Evolutionary conservation across 1,284 basidiomycete species (phyloP).

Genomic region (Apiotrichum sp.): DNA sequence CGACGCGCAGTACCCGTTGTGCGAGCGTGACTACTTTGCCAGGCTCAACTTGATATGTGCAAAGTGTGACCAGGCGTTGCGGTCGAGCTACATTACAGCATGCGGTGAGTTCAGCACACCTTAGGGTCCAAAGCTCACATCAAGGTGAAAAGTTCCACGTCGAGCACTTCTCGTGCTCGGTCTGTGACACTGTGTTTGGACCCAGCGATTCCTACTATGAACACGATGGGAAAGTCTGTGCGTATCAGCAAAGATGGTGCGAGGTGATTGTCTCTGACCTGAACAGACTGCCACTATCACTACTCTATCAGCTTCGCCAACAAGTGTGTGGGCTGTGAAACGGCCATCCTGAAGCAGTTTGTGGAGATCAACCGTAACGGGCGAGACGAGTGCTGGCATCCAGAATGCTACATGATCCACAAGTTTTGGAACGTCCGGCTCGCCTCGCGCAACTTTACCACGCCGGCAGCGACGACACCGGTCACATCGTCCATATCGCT

Average conservation of each 20-base stretch:
- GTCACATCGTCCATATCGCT: constrained; percentile 47
- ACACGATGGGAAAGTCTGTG: constrained; percentile 84
- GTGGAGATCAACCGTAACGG: constrained; percentile 99
- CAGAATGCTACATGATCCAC: constrained; percentile 99
- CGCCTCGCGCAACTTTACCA: constrained; percentile 57
- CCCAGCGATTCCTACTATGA: constrained; percentile 99
- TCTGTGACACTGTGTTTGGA: constrained; percentile 92
- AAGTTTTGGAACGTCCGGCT: constrained; percentile 99
- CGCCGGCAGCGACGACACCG: constrained; percentile 51
- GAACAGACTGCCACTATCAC: constrained; percentile 79
- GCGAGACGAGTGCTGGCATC: constrained; percentile 99
- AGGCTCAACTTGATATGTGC: constrained; percentile 93
- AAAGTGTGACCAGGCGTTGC: constrained; percentile 86
- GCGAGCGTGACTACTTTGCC: constrained; percentile 96
- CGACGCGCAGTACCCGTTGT: constrained; percentile 80
- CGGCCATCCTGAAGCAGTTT: constrained; percentile 98
- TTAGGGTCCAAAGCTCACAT: constrained; percentile 36
- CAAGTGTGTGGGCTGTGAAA: constrained; percentile 95
- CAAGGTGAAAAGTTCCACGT: constrained; percentile 97
- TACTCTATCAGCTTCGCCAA: constrained; percentile 98
- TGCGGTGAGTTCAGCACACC: constrained; percentile 95
- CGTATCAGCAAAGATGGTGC: constrained; percentile 14
- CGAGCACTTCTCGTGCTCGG: constrained; percentile 98
- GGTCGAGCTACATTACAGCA: constrained; percentile 98
- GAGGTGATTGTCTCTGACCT: too few relatives aligned